Base-by-base conservation (phyloP, 345 rosid genomes). In the Diplotaxis tenuifolia region DNA sequence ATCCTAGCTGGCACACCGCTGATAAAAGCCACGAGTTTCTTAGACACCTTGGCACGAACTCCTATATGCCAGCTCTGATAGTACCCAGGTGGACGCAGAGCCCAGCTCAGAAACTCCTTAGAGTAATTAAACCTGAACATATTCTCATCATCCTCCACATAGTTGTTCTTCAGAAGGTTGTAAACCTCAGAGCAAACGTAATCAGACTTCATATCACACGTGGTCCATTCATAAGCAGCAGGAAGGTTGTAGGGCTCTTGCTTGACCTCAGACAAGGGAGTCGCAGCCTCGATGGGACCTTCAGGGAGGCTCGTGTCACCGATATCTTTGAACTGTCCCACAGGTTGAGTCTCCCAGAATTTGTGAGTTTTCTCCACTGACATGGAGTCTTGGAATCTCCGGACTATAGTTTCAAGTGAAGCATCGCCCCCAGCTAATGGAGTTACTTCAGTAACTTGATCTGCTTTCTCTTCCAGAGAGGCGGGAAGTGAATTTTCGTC, bases 241-340 rank as follows among this genome's bases (percentile, higher is more conserved):
- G 65, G 65, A 11, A 61, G 65, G 65, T 61, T 61, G 49, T 61
- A 32, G 0, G 65, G 65, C 49, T 32, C 65, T 4, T 61, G 65
- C 65, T 61, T 61, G 18, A 61, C 65, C 47, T 61, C 47, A 18
- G 65, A 32, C 12, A 61, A 34, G 9, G 28, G 49, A 1, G 65
- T 61, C 21, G 65, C 49, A 11, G 65, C 49, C 15, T 61, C 65
- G 0, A 61, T 61, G 1, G 38, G 49, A 14, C 65, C 65, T 19
- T 61, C 27, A 18, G 49, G 49, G 5, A 61, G 22, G 6, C 65
- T 61, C 7, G 65, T 61, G 49, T 34, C 65, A 0, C 47, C 27
- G 10, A 32, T 34, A 20, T 61, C 65, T 10, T 61, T 61, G 21
- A 61, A 61, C 49, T 61, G 47, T 2, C 27, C 49, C 19, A 61